phyloP scores from a whole-genome alignment of 2,329 filamentous ascomycete genomes.

The Thyridium curvatum region DNA sequence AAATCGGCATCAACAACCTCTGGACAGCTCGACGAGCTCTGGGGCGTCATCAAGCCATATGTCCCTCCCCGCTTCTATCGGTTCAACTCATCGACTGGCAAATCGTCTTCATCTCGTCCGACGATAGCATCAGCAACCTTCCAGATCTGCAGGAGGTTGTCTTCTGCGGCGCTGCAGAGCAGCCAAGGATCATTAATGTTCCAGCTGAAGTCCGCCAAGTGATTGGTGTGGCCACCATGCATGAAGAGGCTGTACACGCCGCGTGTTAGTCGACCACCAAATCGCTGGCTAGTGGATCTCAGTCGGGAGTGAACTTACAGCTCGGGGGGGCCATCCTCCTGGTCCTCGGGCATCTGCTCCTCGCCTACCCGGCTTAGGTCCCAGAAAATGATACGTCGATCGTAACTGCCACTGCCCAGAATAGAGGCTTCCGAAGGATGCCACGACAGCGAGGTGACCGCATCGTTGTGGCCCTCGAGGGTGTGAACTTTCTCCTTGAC shows the following conservation, averaged over 20 bases:
- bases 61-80: constrained; percentile 29
- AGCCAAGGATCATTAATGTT: constrained; percentile 97
- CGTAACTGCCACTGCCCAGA: constrained; percentile 85
- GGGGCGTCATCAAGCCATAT: no score
- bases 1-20: no score
- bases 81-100: constrained; percentile 73
- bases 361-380: constrained; percentile 87
- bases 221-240: constrained; percentile 97
- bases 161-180: constrained; percentile 89
- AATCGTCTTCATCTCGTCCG: constrained; percentile 67
- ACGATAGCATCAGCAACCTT: constrained; percentile 80
- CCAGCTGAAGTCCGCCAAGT: constrained; percentile 95
- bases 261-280: neutral
- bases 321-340: constrained; percentile 90
- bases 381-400: constrained; percentile 93
- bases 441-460: constrained; percentile 90
- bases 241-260: constrained; percentile 68
- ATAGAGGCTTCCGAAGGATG: constrained; percentile 87
- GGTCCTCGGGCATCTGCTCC: constrained; percentile 91
- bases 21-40: no score
- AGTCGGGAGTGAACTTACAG: constrained; percentile 54
- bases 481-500: constrained; percentile 85
- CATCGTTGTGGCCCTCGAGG: constrained; percentile 80
- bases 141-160: constrained; percentile 95
- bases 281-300: neutral